Evolutionary conservation across 371 early-diverging fungal species (phyloP), one percentile per base, ranked within the genome.

Genomic region (Fennellomyces sp.): DNA sequence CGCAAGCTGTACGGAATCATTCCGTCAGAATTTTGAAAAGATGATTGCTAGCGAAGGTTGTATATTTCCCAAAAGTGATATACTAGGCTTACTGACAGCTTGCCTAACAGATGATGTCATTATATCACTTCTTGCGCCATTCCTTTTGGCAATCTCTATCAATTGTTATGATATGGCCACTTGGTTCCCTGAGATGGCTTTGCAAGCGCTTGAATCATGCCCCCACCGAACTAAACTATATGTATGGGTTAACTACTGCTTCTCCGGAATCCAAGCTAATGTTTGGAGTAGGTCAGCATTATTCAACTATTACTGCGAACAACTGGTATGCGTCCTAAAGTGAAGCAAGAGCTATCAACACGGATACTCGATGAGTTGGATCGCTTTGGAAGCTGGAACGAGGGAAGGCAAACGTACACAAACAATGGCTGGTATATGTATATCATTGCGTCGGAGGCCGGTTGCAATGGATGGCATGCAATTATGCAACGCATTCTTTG

Each of bases 381-480:
- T 13, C 28, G 52, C 8, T 74, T 70, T 62, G 80, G 75, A 8
- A 28, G 30, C 8, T 76, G 73, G 73, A 36, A 72, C 19, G 35
- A 58, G 5, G 7, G 15, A 1, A 52, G 27, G 1, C 30, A 58
- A 15, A 35, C n/a, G 0, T 73, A 63, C 52, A 56, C 47, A 17
- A 49, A 21, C 6, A 72, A 74, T 55, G 66, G 63, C 5, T 73
- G 75, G 72, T 49, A 72, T 13, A 21, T 79, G 0, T 79, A 74
- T 55, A 28, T 64, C 4, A 67, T 76, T 23, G 74, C 68, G 11
- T 59, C 56, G n/a, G 74, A 72, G 33, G 80, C 80, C 2, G 76
- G 75, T 1, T 39, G 36, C 7, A 64, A 63, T 31, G 65, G 69
- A 51, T 76, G 75, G 72, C 71, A 66, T 35, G 54, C 59, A 23